These are phyloP conservation scores for Gentiana macrophylla DNA, from an alignment of 257 asterid species.

Conservation along the genomic window DNA sequence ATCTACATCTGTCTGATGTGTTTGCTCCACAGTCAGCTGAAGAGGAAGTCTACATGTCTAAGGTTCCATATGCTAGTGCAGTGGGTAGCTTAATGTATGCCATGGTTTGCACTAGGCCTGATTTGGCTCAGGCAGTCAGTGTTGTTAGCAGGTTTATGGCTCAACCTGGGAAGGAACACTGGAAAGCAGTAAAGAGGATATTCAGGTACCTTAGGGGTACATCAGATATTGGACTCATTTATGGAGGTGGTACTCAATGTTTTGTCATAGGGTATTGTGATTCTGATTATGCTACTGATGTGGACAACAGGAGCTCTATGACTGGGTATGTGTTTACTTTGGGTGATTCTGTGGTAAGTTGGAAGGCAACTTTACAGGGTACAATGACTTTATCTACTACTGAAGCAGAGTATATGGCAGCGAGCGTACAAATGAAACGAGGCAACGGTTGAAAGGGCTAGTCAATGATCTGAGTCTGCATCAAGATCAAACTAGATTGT, in stretches of 20 bases:
- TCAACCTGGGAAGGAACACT: neutral
- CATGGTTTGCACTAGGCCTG: neutral
- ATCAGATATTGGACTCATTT: neutral
- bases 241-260: neutral
- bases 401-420: neutral
- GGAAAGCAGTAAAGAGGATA: neutral
- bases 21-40: neutral
- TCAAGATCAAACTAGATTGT: neutral
- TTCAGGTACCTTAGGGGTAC: neutral
- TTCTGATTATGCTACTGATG: neutral
- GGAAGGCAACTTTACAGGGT: neutral
- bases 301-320: neutral
- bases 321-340: neutral
- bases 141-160: conserved; percentile 2
- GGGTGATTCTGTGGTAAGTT: neutral
- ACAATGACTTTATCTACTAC: neutral
- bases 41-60: neutral
- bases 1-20: neutral
- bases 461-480: neutral
- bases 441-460: neutral
- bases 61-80: neutral
- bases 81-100: neutral
- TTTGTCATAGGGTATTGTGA: neutral
- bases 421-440: no score
- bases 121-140: neutral